Base-by-base conservation (phyloP, 352 stramenopile genomes). In the Globisporangium irregulare region DNA sequence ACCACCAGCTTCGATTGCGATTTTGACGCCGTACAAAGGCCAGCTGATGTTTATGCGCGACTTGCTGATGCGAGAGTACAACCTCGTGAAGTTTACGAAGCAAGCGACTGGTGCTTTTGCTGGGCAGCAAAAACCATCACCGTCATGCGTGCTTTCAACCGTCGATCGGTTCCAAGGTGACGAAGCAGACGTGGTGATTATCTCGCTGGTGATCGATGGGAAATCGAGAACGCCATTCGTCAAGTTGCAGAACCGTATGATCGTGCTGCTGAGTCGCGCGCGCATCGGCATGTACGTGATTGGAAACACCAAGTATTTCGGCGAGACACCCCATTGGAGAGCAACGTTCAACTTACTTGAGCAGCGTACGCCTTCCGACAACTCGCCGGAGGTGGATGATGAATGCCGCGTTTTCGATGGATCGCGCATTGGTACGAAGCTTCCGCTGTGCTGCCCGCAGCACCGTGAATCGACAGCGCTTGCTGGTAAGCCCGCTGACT, bases 91-190 rank as follows among this genome's bases (percentile, higher is more conserved):
- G 14, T 65, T 68, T n/a, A 50, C 54, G 7, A 71, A 77, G 34
- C 54, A 58, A n/a, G 72, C 68, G 46, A 70, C 69, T 32, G 74
- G 71, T 60, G 68, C 69, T 20, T 20, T 57, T 20, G 67, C 79
- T 24, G 50, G 50, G 20, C 64, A 59, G 55, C 54, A 68, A 10
- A 67, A 66, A 22, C 66, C 51, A 9, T 62, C 64, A 10, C 82
- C 84, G 9, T 77, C 82, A 36, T 92, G 84, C 41, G 78, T 78
- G 27, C 51, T 97, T 3, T 95, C 89, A 7, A 97, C 90, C 0
- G 87, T 97, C 7, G 90, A 96, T 73, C 77, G 89, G n/a, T 97
- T 96, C 41, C 89, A 97, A 75, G 90, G 90, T 20, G 90, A 97
- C 56, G 90, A 97, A 77, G 87, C 85, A 14, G 90, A 97, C 68